Conservation (phyloP, 2,329 filamentous ascomycete genomes). For the Colletotrichum noveboracense region DNA sequence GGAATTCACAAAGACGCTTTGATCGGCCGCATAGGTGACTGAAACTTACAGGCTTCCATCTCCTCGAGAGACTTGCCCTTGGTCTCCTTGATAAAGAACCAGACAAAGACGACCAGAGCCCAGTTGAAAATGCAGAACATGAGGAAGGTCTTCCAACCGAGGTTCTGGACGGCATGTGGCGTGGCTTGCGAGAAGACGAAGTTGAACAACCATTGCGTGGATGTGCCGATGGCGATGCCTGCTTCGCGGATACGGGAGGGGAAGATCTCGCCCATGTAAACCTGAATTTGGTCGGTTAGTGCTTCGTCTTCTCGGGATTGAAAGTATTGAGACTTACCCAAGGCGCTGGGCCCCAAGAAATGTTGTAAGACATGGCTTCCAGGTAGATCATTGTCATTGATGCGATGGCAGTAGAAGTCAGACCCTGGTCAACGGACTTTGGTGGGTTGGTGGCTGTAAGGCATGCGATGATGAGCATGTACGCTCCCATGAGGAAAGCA, state of each 20-base stretch:
- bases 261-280: slow-evolving; percentile 56
- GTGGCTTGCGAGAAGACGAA: slow-evolving; percentile 54
- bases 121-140: slow-evolving; percentile 57
- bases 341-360: slow-evolving; percentile 56
- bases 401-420: slow-evolving; percentile 46
- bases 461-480: slow-evolving; percentile 57
- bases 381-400: slow-evolving; percentile 55
- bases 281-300: slow-evolving; percentile 21
- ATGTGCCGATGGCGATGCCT: slow-evolving; percentile 53
- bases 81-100: slow-evolving; percentile 48
- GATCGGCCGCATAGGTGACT: not conserved
- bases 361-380: slow-evolving; percentile 56
- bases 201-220: slow-evolving; percentile 57
- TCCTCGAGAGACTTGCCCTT: slow-evolving; percentile 48
- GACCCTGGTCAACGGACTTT: slow-evolving; percentile 26
- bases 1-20: not conserved
- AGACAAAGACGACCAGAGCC: slow-evolving; percentile 46
- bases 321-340: slow-evolving; percentile 37
- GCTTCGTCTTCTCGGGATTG: not conserved
- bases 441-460: slow-evolving; percentile 51
- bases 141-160: slow-evolving; percentile 53
- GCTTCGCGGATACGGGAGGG: slow-evolving; percentile 54
- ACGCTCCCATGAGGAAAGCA: slow-evolving; percentile 53
- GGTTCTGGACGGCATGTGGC: slow-evolving; percentile 50
- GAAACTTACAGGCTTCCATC: slow-evolving; percentile 34